Evolutionary conservation across 2,329 filamentous ascomycete genomes (phyloP).

Genomic region (Scedosporium dehoogii): DNA sequence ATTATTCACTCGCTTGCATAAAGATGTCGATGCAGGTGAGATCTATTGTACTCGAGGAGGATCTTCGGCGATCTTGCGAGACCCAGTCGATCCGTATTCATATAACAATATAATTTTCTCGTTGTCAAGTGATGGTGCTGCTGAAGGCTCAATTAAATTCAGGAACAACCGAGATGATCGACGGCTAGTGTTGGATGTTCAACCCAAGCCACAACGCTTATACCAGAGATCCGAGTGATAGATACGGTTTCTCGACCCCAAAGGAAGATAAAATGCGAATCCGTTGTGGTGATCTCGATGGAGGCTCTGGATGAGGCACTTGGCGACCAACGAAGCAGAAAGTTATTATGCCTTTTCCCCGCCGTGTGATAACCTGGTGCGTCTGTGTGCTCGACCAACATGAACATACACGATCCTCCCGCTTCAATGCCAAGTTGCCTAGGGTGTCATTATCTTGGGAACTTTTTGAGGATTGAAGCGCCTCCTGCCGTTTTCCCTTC

Average conservation of each 20-base stretch:
- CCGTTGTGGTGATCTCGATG: not conserved
- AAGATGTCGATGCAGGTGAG: not conserved
- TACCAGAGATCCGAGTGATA: not conserved
- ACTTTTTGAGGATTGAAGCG: not conserved
- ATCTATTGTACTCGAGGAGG: not conserved
- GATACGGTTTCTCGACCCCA: not conserved
- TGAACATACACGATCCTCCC: not conserved
- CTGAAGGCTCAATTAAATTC: not conserved
- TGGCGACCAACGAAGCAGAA: not conserved
- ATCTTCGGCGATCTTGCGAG: not conserved
- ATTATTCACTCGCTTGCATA: not conserved
- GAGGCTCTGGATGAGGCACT: not conserved
- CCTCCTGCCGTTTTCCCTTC: not conserved
- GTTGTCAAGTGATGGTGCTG: no score
- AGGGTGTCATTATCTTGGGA: not conserved
- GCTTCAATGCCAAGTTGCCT: not conserved
- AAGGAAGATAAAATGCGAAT: not conserved
- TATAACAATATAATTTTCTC: no score
- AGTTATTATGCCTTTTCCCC: not conserved
- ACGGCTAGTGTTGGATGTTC: not conserved
- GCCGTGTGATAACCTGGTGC: not conserved
- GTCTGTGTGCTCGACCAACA: not conserved
- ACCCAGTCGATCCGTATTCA: not conserved
- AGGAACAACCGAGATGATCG: not conserved
- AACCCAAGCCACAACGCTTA: not conserved